These are phyloP conservation scores for Amanita muscaria DNA, from an alignment of 768 basidiomycete genomes.

Conservation along the genomic window DNA sequence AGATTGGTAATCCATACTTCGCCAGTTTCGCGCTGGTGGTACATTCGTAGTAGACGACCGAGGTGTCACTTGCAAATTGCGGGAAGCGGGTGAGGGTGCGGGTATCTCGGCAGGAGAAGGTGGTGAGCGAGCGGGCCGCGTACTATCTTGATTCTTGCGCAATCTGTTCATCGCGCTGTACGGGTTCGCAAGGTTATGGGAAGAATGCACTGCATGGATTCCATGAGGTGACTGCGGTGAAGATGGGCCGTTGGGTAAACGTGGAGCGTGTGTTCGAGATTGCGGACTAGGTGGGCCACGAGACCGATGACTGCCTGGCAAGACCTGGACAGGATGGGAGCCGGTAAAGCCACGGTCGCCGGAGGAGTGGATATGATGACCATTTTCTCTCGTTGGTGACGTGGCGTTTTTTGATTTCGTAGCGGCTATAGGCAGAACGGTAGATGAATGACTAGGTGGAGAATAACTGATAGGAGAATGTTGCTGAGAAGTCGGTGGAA, in stretches of 20 bases:
- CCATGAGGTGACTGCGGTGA: background rate
- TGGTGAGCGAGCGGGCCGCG: constrained; percentile 1
- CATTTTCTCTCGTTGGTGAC: background rate
- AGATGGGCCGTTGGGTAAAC: background rate
- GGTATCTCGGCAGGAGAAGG: background rate
- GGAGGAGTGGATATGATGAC: background rate
- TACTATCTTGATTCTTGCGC: constrained; percentile 5
- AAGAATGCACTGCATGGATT: background rate
- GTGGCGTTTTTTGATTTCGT: background rate
- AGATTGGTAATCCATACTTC: constrained; percentile 5
- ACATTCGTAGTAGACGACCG: too few relatives aligned
- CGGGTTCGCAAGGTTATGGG: background rate
- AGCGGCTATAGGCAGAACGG: background rate
- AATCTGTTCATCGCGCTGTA: constrained; percentile 2
- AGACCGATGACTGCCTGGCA: background rate
- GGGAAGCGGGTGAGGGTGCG: background rate
- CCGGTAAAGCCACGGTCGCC: background rate
- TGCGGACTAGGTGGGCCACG: background rate
- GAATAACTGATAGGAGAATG: background rate
- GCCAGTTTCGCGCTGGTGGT: constrained; percentile 2
- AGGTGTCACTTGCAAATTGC: background rate
- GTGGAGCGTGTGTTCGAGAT: background rate
- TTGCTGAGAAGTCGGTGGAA: background rate
- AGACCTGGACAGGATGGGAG: background rate
- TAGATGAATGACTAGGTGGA: background rate